Base-by-base conservation (phyloP, 1,139 yeast genomes). In the Yamadazyma oceani region DNA sequence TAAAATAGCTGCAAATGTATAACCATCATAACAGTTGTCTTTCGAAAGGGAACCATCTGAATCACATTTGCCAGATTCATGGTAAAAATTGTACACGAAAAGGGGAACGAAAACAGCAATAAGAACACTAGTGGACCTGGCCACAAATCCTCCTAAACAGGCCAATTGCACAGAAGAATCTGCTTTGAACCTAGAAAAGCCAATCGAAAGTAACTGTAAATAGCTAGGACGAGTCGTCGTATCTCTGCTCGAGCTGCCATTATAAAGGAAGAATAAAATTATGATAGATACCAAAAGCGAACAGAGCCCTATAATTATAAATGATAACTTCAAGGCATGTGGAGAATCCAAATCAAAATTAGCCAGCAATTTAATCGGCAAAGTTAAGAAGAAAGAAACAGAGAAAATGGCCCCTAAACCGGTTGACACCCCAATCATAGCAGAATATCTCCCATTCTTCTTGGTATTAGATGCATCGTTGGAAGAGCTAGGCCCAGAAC, bases 321-420 rank as follows among this genome's bases (percentile, higher is more conserved):
- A 83, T 0, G 87, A 60, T 13, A 56, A 46, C 44, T 66, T 64
- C 35, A 83, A 54, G 1, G 81, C 74, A 3, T 54, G 57, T 28
- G 60, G 60, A 4, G 73, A 47, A n/a, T 57, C 45, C 16, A 63
- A 38, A n/a, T 50, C 51, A 27, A 54, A 53, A 13, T 49, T 43
- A 10, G 56, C 52, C 13, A 61, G 62, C 37, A 71, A 58, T 31
- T 57, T 60, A 2, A 70, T 69, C 1, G 81, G 82, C 26, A 71
- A 55, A 4, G 83, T 69, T 22, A 79, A 55, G 36, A 75, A 72
- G 27, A 63, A 57, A 1, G 73, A 57, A 2, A 78, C 83, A 0
- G 83, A 64, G 45, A 77, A 75, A 1, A 79, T 71, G 1, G 90
- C 92, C 27, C 92, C 92, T 10, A 80, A 50, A 0, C 90, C 90